phyloP scores from a whole-genome alignment of 495 filamentous ascomycete species.

The Corynascus novoguineensis region DNA sequence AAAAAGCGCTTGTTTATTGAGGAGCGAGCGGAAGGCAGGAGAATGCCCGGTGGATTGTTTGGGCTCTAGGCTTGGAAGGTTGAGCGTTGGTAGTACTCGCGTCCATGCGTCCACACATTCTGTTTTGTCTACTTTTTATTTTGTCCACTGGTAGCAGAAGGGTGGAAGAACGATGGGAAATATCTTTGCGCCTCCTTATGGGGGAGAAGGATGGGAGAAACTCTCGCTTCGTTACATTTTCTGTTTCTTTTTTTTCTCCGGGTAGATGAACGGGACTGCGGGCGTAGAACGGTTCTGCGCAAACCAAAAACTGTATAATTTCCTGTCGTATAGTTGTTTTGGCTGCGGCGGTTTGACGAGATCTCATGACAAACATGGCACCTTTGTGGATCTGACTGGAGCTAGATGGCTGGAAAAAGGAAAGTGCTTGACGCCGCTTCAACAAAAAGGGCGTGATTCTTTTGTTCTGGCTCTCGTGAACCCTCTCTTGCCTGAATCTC shows the following conservation, averaged over 20 bases:
- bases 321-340: not conserved
- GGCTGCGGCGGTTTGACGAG: not conserved
- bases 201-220: not conserved
- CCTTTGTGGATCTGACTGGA: not conserved
- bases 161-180: not conserved
- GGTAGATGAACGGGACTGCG: slow-evolving; percentile 8
- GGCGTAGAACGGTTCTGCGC: slow-evolving; percentile 6
- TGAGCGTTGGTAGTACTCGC: not conserved
- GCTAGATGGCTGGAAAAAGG: not conserved
- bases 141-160: not conserved
- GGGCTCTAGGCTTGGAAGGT: not conserved
- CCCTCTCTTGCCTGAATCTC: too few relatives aligned
- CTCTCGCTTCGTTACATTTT: not conserved
- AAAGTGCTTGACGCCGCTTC: too few relatives aligned
- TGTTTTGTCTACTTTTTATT: not conserved
- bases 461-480: too few relatives aligned
- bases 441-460: too few relatives aligned
- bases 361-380: not conserved
- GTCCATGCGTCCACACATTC: not conserved
- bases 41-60: slow-evolving; percentile 10
- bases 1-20: not conserved
- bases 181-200: not conserved
- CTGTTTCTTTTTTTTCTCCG: not conserved
- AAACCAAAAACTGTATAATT: slow-evolving; percentile 12
- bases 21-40: not conserved